A percentile compares a stretch with the other conserved stretches of the same genome.
Evolutionary conservation across 1,139 yeast species (phyloP).

Genomic region (Kodamaea derodonti): DNA sequence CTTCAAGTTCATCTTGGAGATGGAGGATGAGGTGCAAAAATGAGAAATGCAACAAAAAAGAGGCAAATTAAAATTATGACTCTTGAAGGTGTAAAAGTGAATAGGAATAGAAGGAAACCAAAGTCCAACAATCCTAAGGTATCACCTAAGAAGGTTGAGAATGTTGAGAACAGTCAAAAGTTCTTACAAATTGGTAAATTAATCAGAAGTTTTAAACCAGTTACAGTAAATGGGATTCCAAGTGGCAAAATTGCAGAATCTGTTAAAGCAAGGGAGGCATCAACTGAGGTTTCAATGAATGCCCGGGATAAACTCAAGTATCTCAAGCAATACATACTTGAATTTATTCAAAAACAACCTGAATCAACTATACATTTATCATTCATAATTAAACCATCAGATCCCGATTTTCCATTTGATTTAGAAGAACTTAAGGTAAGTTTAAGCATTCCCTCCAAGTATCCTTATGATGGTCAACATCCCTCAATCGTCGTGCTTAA

Average conservation of each 20-base stretch:
- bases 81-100: not conserved
- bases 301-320: slow-evolving; percentile 11
- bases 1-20: not conserved
- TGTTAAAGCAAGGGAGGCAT: slow-evolving; percentile 6
- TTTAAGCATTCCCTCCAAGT: slow-evolving; percentile 51
- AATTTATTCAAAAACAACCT: slow-evolving; percentile 12
- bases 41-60: slow-evolving; percentile 1
- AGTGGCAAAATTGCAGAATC: slow-evolving; percentile 10
- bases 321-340: slow-evolving; percentile 13
- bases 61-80: slow-evolving; percentile 3
- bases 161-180: slow-evolving; percentile 6
- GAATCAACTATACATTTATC: slow-evolving; percentile 27
- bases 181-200: slow-evolving; percentile 21
- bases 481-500: slow-evolving; percentile 55
- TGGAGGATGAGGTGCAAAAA: not conserved
- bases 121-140: not conserved
- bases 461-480: slow-evolving; percentile 39
- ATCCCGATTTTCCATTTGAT: slow-evolving; percentile 74
- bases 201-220: slow-evolving; percentile 24
- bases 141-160: not conserved
- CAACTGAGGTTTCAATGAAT: slow-evolving; percentile 5
- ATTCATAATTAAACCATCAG: slow-evolving; percentile 50
- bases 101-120: slow-evolving; percentile 1
- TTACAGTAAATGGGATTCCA: slow-evolving; percentile 33
- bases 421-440: slow-evolving; percentile 48